phyloP scores from a whole-genome alignment of 2,329 filamentous ascomycete genomes.

The Scleromitrula shiraiana region DNA sequence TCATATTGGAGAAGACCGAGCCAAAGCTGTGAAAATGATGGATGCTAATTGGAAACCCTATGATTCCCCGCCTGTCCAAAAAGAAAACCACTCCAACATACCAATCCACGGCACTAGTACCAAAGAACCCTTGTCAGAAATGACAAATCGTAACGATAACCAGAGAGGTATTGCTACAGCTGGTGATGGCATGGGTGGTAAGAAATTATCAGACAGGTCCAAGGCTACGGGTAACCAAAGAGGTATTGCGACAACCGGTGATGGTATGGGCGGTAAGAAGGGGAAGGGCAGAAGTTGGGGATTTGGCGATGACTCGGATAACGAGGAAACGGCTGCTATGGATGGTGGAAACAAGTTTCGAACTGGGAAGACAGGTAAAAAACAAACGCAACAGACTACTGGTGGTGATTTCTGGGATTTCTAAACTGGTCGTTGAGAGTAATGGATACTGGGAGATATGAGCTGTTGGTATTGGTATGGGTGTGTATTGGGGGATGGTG shows the following conservation, averaged over 20 bases:
- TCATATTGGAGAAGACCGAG: conserved; percentile 48
- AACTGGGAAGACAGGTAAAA: conserved; percentile 25
- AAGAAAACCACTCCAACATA: conserved; percentile 22
- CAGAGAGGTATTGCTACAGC: conserved; percentile 22
- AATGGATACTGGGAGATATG: too few species aligned
- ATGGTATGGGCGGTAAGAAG: conserved; percentile 48
- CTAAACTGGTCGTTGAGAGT: too few species aligned
- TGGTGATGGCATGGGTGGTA: conserved; percentile 52
- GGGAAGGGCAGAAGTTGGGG: conserved; percentile 40
- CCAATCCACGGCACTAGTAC: not conserved
- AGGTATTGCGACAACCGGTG: conserved; percentile 34
- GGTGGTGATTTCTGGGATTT: conserved; percentile 33
- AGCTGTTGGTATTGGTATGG: not conserved
- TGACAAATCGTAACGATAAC: conserved; percentile 18
- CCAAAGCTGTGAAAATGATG: conserved; percentile 68
- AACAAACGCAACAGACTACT: conserved; percentile 22
- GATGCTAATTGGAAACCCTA: conserved; percentile 53
- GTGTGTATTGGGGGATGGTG: not conserved
- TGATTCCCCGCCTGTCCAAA: conserved; percentile 48
- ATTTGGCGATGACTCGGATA: conserved; percentile 44
- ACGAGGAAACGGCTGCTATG: conserved; percentile 30
- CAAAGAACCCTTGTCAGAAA: conserved; percentile 6
- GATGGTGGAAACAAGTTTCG: conserved; percentile 18
- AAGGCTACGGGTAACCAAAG: conserved; percentile 33
- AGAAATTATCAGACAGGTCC: conserved; percentile 23